Evolutionary conservation across 495 filamentous ascomycete species (phyloP), one percentile per base, ranked within the genome.

Genomic region (Hypoxylon trugodes): DNA sequence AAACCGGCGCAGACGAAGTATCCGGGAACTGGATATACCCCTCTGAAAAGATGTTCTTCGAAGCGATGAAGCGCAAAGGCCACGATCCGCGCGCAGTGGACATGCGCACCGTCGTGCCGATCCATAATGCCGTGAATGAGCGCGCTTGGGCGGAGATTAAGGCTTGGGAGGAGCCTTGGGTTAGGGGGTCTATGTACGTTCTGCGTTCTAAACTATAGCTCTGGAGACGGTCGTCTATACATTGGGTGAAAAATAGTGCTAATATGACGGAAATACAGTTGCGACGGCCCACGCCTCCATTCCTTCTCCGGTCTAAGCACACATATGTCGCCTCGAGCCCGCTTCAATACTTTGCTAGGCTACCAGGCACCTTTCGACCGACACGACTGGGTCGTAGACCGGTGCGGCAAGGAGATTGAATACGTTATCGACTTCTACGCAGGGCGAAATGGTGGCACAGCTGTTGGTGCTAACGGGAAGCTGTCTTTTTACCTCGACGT

Each of bases 341-440:
- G 94, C 42, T 67, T 92, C 43, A 93, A 96, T 69, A 89, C 86
- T 6, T 76, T 90, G 48, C 75, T 97, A 58, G 95, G 95, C 15
- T 97, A 97, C 76, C 86, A 91, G 71, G 79, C 84, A 30, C 95
- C 95, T 36, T 98, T 98, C 73, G 95, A 98, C 77, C 83, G 95
- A 45, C 95, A 98, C 70, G 95, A 98, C 76, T 98, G 95, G 95
- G 89, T 96, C 12, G 88, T 98, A 7, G 93, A 98, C 74, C 80
- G 95, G 55, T 97, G 95, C 65, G 94, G 93, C n/a, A 89, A 86
- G 65, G 82, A 82, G 65, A 76, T 98, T 35, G 95, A 97, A 70
- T 98, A 98, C 72, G 87, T 98, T 21, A 98, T 98, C 75, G 95
- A 98, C 76, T 98, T 98, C 73, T 98, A 98, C 73, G 85, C 89